Evolutionary conservation across 306 rosid genomes (phyloP).

Genomic region (Pyrus communis): DNA sequence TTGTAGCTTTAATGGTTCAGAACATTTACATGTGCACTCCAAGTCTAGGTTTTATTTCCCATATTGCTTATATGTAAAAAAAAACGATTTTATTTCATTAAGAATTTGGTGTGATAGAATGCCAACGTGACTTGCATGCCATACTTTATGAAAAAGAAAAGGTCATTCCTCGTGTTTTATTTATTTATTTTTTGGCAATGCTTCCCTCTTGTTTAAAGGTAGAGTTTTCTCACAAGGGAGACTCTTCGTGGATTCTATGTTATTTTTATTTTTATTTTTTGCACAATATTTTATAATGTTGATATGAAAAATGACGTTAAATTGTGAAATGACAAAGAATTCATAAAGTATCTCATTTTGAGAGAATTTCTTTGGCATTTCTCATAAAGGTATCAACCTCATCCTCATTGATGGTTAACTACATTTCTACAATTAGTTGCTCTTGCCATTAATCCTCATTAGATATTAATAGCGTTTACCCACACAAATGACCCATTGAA

Average conservation of each 20-base stretch:
- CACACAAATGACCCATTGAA: neutral
- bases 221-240: too few species aligned
- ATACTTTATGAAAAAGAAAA: neutral
- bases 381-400: neutral
- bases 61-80: too few species aligned
- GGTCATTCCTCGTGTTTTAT: neutral
- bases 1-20: too few species aligned
- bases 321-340: too few species aligned
- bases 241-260: too few species aligned
- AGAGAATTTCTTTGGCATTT: too few species aligned
- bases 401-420: neutral
- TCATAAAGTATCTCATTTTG: too few species aligned
- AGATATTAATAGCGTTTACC: neutral
- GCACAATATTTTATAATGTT: too few species aligned
- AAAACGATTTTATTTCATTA: too few species aligned
- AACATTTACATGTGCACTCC: neutral
- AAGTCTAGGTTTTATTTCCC: neutral
- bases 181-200: neutral
- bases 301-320: rapidly evolving
- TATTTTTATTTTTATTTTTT: too few species aligned
- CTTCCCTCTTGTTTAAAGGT: neutral
- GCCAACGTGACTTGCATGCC: neutral
- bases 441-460: neutral
- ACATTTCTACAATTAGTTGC: neutral
- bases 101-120: neutral